Base-by-base conservation (phyloP, 257 asterid genomes). In the Penstemon newberryi region DNA sequence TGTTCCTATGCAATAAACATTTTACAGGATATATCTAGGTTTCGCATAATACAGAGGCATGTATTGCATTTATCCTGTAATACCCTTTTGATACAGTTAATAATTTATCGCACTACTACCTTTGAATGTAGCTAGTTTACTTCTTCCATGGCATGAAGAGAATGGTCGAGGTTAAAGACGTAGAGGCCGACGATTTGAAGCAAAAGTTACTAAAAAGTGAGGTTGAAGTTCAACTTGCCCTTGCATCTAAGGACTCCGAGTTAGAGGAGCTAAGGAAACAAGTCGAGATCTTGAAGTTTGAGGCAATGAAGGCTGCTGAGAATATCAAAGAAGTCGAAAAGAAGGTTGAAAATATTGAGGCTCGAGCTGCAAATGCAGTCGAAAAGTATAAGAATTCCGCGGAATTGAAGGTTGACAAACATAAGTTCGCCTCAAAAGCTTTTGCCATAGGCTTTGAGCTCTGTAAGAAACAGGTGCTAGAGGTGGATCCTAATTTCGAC, bases 201-300 rank as follows among this genome's bases (percentile, higher is more conserved):
- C 67, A 61, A 46, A 61, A 61, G 52, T 61, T 61, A 61, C 53
- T 42, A 41, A 43, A 61, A 41, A 42, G n/a, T 61, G 67, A 61
- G 6, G 54, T 61, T 8, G 67, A 61, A 18, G 67, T 53, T 43
- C 67, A 61, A 61, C 67, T 61, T 15, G 67, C 67, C 41, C 54
- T 61, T 43, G 54, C 67, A 61, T 52, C 41, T 7, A 61, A 61
- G 37, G 67, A 61, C 53, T 43, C 52, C 2, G 67, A 61, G 67
- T 61, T 61, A 44, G 67, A 61, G 54, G 67, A 61, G 67, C 44
- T 61, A 43, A 61, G 51, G 54, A 10, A 25, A 43, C 15, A 13
- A 4, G 41, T 61, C 25, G 1, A 18, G 37, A 44, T 15, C 0
- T 18, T 43, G 54, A 43, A 61, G 18, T 12, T 7, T 41, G 54